phyloP scores from a whole-genome alignment of 2,329 filamentous ascomycete genomes.

The Fusarium sp. region DNA sequence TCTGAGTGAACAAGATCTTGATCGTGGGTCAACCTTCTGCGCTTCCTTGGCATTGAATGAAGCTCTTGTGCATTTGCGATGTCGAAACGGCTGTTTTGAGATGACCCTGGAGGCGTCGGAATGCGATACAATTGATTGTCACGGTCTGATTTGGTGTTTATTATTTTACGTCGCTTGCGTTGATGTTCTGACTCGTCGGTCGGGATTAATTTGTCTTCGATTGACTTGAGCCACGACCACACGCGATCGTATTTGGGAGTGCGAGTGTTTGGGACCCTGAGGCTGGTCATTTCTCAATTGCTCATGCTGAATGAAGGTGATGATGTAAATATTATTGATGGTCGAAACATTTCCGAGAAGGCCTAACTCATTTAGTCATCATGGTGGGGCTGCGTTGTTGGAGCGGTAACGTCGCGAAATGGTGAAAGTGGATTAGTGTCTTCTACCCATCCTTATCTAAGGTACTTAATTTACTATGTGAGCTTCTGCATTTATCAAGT shows the following conservation, averaged over 20 bases:
- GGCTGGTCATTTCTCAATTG: not conserved
- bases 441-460: not conserved
- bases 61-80: accelerated
- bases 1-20: not conserved
- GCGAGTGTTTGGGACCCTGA: not conserved
- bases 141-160: not conserved
- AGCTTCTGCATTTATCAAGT: too few species aligned
- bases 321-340: not conserved
- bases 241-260: not conserved
- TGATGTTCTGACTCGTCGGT: not conserved
- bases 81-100: not conserved
- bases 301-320: not conserved
- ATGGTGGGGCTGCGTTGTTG: not conserved
- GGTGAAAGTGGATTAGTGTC: not conserved
- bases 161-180: not conserved
- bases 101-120: not conserved
- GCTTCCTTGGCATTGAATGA: not conserved
- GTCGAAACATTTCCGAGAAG: not conserved
- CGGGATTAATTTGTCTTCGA: not conserved
- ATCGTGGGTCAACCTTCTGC: not conserved
- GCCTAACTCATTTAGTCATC: not conserved
- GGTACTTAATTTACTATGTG: not conserved
- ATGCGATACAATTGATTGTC: not conserved
- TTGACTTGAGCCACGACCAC: not conserved
- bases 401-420: not conserved